Percentiles rank a stretch among this genome's conserved stretches.
Conservation (phyloP, 2,329 filamentous ascomycete species). For the Pseudopyrenochaeta lycopersici region DNA sequence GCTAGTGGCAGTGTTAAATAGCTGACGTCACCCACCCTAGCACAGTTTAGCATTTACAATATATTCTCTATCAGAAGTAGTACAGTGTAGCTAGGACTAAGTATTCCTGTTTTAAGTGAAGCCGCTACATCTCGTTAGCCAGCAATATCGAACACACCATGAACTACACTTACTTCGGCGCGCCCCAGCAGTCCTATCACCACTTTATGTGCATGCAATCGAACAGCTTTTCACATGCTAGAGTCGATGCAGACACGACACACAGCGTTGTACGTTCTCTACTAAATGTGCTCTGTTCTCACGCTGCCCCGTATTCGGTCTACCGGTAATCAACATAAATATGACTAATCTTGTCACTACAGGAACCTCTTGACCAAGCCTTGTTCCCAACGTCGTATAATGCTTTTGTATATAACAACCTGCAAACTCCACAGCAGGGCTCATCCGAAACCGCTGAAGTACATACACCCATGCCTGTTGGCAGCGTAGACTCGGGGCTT, state of each 20-base stretch:
- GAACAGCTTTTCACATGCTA: slow-evolving; percentile 38
- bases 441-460: slow-evolving; percentile 40
- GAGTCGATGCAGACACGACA: slow-evolving; percentile 50
- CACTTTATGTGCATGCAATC: slow-evolving; percentile 60
- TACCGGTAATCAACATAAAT: background rate
- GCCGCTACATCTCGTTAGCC: background rate
- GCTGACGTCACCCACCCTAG: background rate
- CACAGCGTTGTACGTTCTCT: slow-evolving; percentile 41
- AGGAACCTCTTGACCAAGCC: slow-evolving; percentile 57
- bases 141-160: no score
- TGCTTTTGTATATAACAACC: slow-evolving; percentile 38
- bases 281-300: background rate
- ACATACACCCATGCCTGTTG: slow-evolving; percentile 44
- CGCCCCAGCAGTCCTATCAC: slow-evolving; percentile 55
- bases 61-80: background rate
- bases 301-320: slow-evolving; percentile 16
- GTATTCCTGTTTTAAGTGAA: background rate
- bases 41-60: background rate
- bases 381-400: slow-evolving; percentile 38
- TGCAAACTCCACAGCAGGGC: slow-evolving; percentile 41
- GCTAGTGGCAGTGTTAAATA: slow-evolving; percentile 16
- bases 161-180: slow-evolving; percentile 66
- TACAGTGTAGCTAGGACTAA: background rate
- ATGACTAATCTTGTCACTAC: slow-evolving; percentile 31
- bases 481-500: slow-evolving; percentile 55